A percentile compares a stretch with the other conserved stretches of the same genome.
Evolutionary conservation across 345 rosid species (phyloP).

Genomic region (Trapa incisa): DNA sequence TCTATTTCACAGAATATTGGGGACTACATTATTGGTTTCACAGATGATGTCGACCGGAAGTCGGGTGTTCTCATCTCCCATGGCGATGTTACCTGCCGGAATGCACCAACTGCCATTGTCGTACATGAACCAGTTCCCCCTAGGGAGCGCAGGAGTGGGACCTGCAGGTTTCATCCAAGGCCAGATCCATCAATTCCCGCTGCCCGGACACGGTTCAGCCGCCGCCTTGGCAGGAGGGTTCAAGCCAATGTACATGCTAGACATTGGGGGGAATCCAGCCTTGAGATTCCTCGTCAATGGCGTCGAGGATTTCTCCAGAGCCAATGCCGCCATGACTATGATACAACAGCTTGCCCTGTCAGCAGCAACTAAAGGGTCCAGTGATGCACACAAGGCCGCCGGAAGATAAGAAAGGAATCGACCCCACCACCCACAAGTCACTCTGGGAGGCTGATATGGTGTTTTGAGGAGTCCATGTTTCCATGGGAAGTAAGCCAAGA

Average conservation of each 20-base stretch:
- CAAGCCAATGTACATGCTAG: conserved; percentile 12
- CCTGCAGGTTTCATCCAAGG: conserved; percentile 20
- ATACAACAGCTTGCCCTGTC: conserved; percentile 9
- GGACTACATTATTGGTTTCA: too few species aligned
- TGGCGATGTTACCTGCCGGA: conserved; percentile 25
- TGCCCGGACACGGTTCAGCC: conserved; percentile 12
- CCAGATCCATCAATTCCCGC: conserved; percentile 14
- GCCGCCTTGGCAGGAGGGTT: conserved; percentile 14
- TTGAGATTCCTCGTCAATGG: conserved; percentile 10
- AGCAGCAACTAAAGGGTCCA: conserved; percentile 9
- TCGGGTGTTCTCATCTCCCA: conserved; percentile 24
- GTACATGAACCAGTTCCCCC: conserved; percentile 16
- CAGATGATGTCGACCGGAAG: conserved; percentile 55
- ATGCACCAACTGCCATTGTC: conserved; percentile 25
- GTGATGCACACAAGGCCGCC: neutral
- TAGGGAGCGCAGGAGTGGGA: conserved; percentile 19
- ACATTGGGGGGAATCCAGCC: conserved; percentile 10
- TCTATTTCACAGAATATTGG: too few species aligned
- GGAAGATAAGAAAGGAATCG: neutral
- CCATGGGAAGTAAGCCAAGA: too few species aligned
- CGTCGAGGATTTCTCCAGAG: neutral
- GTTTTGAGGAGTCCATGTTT: too few species aligned
- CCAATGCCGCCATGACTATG: conserved; percentile 5
- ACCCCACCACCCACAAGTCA: too few species aligned
- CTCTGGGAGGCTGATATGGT: too few species aligned